phyloP scores from a whole-genome alignment of 768 basidiomycete genomes.

The Tylopilus plumbeoviolaceoides region DNA sequence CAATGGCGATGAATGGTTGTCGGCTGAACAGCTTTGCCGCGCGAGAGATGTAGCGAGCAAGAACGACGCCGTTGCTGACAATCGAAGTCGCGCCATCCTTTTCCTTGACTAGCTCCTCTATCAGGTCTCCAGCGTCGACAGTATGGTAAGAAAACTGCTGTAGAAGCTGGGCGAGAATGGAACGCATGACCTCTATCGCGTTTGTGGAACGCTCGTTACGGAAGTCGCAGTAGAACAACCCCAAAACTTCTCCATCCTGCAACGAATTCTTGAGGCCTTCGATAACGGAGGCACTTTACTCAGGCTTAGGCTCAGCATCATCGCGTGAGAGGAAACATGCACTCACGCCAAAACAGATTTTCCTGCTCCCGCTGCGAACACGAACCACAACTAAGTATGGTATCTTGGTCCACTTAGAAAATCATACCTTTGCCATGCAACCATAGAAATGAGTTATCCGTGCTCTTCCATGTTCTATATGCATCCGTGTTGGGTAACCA shows the following conservation, averaged over 20 bases:
- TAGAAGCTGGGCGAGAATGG: conserved; percentile 10
- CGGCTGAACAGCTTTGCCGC: background rate
- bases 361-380: background rate
- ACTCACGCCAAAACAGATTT: background rate
- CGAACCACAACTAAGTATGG: too few relatives aligned
- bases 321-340: background rate
- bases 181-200: conserved; percentile 6
- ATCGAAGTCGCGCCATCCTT: background rate
- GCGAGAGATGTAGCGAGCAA: background rate
- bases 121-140: background rate
- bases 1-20: conserved; percentile 6
- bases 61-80: background rate
- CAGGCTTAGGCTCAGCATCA: background rate
- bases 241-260: background rate
- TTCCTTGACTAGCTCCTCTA: background rate
- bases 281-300: background rate
- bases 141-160: background rate
- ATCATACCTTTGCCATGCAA: background rate
- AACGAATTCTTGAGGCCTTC: background rate
- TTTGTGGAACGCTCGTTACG: conserved; percentile 7
- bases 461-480: background rate
- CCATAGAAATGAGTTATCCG: background rate
- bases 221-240: conserved; percentile 15
- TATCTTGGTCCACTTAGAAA: too few relatives aligned
- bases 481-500: background rate